Evolutionary conservation across 176 grass and related monocot genomes (phyloP).

Genomic region (Raddia guianensis): DNA sequence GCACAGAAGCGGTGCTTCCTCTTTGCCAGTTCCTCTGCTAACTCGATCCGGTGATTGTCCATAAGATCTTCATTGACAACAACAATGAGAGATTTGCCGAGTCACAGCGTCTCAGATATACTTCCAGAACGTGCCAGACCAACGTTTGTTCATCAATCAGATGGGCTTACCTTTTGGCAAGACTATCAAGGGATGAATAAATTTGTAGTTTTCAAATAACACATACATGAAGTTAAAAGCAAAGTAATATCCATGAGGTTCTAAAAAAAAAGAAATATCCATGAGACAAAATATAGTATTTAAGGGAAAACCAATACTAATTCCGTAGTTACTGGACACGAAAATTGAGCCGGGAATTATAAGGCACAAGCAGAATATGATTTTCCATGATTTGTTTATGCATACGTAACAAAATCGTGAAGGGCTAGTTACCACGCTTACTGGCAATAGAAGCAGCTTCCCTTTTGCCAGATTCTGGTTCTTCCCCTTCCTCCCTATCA

Average conservation of each 20-base stretch:
- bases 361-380: too few species aligned
- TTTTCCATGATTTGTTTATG: too few species aligned
- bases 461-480: constrained; percentile 29
- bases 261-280: too few species aligned
- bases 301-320: too few species aligned
- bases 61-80: constrained; percentile 92
- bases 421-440: constrained; percentile 30
- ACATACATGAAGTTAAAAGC: background rate
- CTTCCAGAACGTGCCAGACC: constrained; percentile 75
- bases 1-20: constrained; percentile 76
- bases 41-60: constrained; percentile 86
- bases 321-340: too few species aligned
- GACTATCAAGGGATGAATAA: background rate
- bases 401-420: background rate
- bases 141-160: background rate
- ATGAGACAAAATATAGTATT: too few species aligned
- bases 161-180: background rate
- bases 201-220: background rate
- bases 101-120: constrained; percentile 77
- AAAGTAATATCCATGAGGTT: background rate
- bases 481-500: constrained; percentile 40
- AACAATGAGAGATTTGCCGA: constrained; percentile 70
- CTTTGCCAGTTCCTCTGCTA: constrained; percentile 79
- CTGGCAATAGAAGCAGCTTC: background rate
- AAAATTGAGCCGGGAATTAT: too few species aligned